Base-by-base conservation (phyloP, 352 stramenopile species). In the Phytopythium litorale region DNA sequence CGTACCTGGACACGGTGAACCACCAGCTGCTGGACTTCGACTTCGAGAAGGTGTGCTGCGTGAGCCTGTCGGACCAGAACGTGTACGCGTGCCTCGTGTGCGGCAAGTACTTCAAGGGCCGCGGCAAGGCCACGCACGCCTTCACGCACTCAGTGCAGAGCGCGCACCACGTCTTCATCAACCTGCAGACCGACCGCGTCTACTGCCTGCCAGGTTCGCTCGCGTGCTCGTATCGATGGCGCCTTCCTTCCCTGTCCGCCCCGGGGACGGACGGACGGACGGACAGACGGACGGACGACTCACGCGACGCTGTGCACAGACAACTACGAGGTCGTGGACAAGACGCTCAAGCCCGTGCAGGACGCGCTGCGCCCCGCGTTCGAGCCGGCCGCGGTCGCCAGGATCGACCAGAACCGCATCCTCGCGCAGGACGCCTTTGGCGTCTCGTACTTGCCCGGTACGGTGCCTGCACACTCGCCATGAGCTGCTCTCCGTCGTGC, bases 61-160 rank as follows among this genome's bases (percentile, higher is more conserved):
- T 99, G 38, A 98, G 91, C 23, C 79, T 99, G 35, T 96, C 88
- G 21, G 97, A 98, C 65, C 87, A 98, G 46, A 98, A 99, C 76
- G 96, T 99, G 25, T 99, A 99, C 75, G 91, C 85, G 21, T 99
- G 98, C 75, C 87, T 99, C 12, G 96, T 99, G 18, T 99, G 98
- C 68, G 98, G 98, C 62, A 99, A 99, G 68, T 99, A 98, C 78
- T 99, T 99, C 71, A 92, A 98, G 46, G 98, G 97, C 37, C 78
- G 89, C 52, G 94, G 96, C 56, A 78, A 83, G 66, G 87, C 82
- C 42, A 99, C 92, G 18, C 89, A 94, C 61, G 97, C 97, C 3
- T 99, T 98, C 77, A 99, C 89, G 38, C 98, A 99, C 75, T 94
- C 88, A 43, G 89, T 99, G 56, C 88, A 99, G 71, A 89, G 87